Evolutionary conservation across 1,284 basidiomycete genomes (phyloP).

Genomic region (Ganoderma boninense): DNA sequence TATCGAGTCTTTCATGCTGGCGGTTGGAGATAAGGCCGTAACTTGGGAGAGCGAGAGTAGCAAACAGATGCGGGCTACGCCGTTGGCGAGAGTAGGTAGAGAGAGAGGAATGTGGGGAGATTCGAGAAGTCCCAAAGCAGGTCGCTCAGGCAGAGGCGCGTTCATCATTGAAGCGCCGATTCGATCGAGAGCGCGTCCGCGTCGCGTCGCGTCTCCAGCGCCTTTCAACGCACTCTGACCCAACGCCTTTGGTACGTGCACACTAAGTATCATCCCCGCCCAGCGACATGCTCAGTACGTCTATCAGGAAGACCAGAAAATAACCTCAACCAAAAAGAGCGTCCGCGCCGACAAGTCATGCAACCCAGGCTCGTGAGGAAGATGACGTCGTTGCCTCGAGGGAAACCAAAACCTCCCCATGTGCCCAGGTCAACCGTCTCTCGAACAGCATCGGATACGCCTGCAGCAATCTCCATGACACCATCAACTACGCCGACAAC

Average conservation of each 20-base stretch:
- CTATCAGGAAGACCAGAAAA: too few species aligned
- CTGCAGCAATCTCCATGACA: not conserved
- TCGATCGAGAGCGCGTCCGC: not conserved
- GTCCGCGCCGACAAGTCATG: not conserved
- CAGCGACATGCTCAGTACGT: not conserved
- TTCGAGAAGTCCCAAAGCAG: too few species aligned
- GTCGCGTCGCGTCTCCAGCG: conserved; percentile 1
- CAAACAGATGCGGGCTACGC: not conserved
- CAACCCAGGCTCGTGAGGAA: not conserved
- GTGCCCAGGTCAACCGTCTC: not conserved
- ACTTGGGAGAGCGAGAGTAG: too few species aligned
- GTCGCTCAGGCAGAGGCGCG: conserved; percentile 1
- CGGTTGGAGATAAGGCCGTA: not conserved
- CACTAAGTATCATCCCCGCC: too few species aligned
- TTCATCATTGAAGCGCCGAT: not conserved
- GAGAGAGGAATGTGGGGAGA: not conserved
- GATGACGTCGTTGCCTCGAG: not conserved
- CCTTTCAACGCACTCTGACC: not conserved
- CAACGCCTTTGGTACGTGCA: not conserved
- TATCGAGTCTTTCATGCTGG: conserved; percentile 15
- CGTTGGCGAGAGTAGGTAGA: not conserved
- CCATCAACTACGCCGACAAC: not conserved
- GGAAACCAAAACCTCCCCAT: not conserved
- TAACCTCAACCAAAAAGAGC: not conserved
- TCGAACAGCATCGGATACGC: too few species aligned